These are phyloP conservation scores for Claviceps capensis DNA, from an alignment of 2,329 filamentous ascomycete species.

Conservation along the genomic window DNA sequence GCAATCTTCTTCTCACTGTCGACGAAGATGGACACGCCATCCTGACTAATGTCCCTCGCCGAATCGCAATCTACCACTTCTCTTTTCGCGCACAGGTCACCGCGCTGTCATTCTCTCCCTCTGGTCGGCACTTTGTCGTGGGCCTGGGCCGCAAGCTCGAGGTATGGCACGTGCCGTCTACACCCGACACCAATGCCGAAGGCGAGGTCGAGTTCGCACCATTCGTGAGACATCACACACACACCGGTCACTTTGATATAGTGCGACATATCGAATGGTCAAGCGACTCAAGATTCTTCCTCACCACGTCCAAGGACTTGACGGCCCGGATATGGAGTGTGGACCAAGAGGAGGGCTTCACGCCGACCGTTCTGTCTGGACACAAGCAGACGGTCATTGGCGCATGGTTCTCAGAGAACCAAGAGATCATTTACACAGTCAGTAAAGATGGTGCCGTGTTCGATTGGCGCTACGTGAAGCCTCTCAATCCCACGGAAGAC, in stretches of 20 bases:
- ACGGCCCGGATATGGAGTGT: conserved; percentile 93
- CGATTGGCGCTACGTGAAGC: conserved; percentile 72
- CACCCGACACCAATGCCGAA: conserved; percentile 62
- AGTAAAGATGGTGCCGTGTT: conserved; percentile 97
- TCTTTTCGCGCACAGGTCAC: conserved; percentile 80
- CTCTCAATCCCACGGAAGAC: conserved; percentile 40
- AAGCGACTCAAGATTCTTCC: conserved; percentile 85
- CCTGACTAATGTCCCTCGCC: conserved; percentile 75
- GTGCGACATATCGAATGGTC: conserved; percentile 90
- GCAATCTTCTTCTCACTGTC: conserved; percentile 82
- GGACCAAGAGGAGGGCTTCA: conserved; percentile 73
- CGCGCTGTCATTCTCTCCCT: conserved; percentile 79
- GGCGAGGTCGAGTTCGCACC: conserved; percentile 90
- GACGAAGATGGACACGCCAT: conserved; percentile 93
- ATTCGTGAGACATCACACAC: conserved; percentile 76
- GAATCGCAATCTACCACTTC: conserved; percentile 84
- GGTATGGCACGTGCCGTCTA: conserved; percentile 91
- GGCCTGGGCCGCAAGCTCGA: conserved; percentile 78
- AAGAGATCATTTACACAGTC: conserved; percentile 91
- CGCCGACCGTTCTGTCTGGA: conserved; percentile 76
- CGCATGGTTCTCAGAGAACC: conserved; percentile 94
- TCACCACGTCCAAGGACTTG: conserved; percentile 83
- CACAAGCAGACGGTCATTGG: conserved; percentile 82
- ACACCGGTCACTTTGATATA: conserved; percentile 78
- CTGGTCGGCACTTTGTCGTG: conserved; percentile 80